Evolutionary conservation across 2,329 filamentous ascomycete species (phyloP), one percentile per base, ranked within the genome.

Genomic region (Ambrosiella cleistominuta): DNA sequence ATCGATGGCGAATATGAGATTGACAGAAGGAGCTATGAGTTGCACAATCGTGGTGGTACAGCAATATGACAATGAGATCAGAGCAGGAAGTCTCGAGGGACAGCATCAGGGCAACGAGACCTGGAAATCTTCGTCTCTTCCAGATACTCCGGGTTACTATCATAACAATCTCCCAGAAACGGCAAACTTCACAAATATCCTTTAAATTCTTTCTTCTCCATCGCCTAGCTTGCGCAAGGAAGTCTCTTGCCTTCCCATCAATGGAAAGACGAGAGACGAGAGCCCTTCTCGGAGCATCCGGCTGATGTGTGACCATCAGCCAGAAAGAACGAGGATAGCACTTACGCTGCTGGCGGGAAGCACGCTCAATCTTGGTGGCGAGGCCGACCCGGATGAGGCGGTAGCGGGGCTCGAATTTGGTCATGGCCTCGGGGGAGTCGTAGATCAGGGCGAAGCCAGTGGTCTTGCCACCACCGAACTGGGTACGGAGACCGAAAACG

Each of bases 361-460:
- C 83, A 80, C 90, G 91, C 86, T 98, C 93, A 74, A 88, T 81
- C 88, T 97, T 97, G 74, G 75, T 81, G 70, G 88, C 91, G 68
- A 88, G 80, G 72, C 91, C 93, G 72, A 95, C 88, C 68, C 93
- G 84, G 74, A 98, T 82, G 68, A 96, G 83, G 76, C 93, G 85
- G 86, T 96, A 96, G 77, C 86, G 85, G 69, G 93, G 93, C 84
- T 98, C 93, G 76, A 97, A 98, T 79, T 97, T 97, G 88, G 96
- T 96, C 85, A 98, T 85, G 70, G 90, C 88, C 82, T 98, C 93
- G 72, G 83, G 79, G 66, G 88, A 95, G 78, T 98, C 93, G 83
- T 98, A 98, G 79, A 98, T 81, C 70, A 97, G 88, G 66, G 89
- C 93, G 74, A 98, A 98, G 70, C 93, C 93, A 66, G 91, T 97